Conservation (phyloP, 2,329 filamentous ascomycete genomes). For the Fusarium nygamai region DNA sequence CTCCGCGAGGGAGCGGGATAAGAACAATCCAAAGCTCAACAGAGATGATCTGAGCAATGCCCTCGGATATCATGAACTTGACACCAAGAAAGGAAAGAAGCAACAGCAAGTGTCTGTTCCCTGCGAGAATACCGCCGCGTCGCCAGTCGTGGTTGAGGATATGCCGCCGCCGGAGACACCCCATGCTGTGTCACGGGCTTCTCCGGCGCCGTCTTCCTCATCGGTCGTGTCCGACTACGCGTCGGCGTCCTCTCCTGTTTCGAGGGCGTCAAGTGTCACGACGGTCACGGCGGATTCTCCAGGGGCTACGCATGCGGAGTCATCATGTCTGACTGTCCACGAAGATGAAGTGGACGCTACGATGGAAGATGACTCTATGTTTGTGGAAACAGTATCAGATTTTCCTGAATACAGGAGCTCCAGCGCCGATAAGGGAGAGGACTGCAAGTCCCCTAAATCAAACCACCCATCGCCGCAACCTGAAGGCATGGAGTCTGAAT, state of each 20-base stretch:
- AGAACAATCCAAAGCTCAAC: neutral
- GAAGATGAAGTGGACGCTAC: neutral
- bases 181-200: neutral
- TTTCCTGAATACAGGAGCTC: neutral
- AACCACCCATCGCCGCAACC: too few relatives aligned
- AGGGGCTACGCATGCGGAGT: neutral
- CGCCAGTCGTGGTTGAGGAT: neutral
- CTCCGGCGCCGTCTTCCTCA: neutral
- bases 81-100: neutral
- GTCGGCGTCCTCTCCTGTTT: neutral
- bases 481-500: too few relatives aligned
- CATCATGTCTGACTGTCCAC: neutral
- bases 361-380: neutral
- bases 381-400: neutral
- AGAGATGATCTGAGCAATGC: neutral
- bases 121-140: neutral
- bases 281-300: neutral
- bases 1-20: neutral
- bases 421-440: neutral
- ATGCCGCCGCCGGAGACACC: neutral
- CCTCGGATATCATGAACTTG: neutral
- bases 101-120: neutral
- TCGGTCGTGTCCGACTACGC: neutral
- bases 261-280: neutral
- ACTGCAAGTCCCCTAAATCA: neutral